phyloP scores from a whole-genome alignment of 352 stramenopile species.

The Pythium plurisporium region DNA sequence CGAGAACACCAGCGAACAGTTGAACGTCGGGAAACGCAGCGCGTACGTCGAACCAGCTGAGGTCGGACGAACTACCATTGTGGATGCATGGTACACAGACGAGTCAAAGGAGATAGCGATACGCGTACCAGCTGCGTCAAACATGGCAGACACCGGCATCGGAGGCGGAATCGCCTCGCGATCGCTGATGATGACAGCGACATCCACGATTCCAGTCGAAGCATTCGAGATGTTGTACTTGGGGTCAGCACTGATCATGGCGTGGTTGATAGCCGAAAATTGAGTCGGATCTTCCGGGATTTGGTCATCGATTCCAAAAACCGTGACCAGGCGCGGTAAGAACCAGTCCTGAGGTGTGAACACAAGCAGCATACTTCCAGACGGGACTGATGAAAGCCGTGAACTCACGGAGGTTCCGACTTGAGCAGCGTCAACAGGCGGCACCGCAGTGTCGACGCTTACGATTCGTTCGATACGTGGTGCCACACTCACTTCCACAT shows the following conservation, averaged over 20 bases:
- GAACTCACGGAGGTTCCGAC: slow-evolving; percentile 6
- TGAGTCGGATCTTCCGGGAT: slow-evolving; percentile 60
- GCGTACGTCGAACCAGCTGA: slow-evolving; percentile 8
- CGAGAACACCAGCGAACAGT: slow-evolving; percentile 41
- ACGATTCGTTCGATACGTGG: slow-evolving; percentile 42
- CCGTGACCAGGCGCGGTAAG: slow-evolving; percentile 30
- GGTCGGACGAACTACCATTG: slow-evolving; percentile 40
- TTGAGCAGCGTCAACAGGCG: slow-evolving; percentile 21
- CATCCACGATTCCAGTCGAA: slow-evolving; percentile 34
- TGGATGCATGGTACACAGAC: slow-evolving; percentile 54
- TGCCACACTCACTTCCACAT: slow-evolving; percentile 40
- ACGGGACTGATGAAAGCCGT: background rate
- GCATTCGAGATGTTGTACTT: slow-evolving; percentile 64
- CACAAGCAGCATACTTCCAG: slow-evolving; percentile 33
- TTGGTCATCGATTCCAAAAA: slow-evolving; percentile 59
- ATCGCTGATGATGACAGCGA: slow-evolving; percentile 57
- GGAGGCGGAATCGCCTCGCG: slow-evolving; percentile 58
- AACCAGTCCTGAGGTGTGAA: slow-evolving; percentile 70
- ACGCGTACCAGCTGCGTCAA: slow-evolving; percentile 50
- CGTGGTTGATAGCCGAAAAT: slow-evolving; percentile 45
- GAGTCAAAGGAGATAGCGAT: slow-evolving; percentile 63
- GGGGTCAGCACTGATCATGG: slow-evolving; percentile 36
- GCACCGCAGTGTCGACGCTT: slow-evolving; percentile 27
- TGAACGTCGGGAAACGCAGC: slow-evolving; percentile 31
- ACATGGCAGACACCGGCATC: slow-evolving; percentile 35